Evolutionary conservation across 371 early-diverging fungal species (phyloP).

Genomic region (Rozella allomycis): DNA sequence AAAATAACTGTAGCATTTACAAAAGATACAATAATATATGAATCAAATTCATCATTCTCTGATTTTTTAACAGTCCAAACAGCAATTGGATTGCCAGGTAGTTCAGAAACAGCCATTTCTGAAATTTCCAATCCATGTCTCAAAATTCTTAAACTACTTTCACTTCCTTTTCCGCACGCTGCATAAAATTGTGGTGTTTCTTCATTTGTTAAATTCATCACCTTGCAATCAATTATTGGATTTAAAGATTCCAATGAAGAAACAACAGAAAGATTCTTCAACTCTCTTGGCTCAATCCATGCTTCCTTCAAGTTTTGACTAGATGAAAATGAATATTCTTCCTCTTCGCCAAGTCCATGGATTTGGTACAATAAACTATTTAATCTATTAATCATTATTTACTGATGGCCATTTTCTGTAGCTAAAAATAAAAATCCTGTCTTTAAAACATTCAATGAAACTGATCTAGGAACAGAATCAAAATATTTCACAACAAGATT

Average conservation of each 20-base stretch:
- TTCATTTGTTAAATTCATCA: conserved; percentile 66
- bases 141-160: conserved; percentile 60
- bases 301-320: conserved; percentile 24
- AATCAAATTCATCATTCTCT: conserved; percentile 40
- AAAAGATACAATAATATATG: conserved; percentile 81
- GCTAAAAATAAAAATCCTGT: conserved; percentile 82
- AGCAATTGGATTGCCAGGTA: conserved; percentile 80
- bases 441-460: conserved; percentile 59
- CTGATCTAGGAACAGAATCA: conserved; percentile 69
- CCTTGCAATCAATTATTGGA: conserved; percentile 48
- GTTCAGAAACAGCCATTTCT: conserved; percentile 71
- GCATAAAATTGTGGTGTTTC: conserved; percentile 81
- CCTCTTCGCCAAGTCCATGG: conserved; percentile 74
- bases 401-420: conserved; percentile 76
- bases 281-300: conserved; percentile 42
- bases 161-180: conserved; percentile 58
- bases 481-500: conserved; percentile 69
- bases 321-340: conserved; percentile 12
- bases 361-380: conserved; percentile 63
- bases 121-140: conserved; percentile 76
- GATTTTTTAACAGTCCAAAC: conserved; percentile 75
- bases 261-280: conserved; percentile 60
- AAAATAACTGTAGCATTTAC: conserved; percentile 76
- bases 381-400: conserved; percentile 1
- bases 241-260: conserved; percentile 67